phyloP scores from a whole-genome alignment of 31 red algal species.

The Porphyra umbilicalis region DNA sequence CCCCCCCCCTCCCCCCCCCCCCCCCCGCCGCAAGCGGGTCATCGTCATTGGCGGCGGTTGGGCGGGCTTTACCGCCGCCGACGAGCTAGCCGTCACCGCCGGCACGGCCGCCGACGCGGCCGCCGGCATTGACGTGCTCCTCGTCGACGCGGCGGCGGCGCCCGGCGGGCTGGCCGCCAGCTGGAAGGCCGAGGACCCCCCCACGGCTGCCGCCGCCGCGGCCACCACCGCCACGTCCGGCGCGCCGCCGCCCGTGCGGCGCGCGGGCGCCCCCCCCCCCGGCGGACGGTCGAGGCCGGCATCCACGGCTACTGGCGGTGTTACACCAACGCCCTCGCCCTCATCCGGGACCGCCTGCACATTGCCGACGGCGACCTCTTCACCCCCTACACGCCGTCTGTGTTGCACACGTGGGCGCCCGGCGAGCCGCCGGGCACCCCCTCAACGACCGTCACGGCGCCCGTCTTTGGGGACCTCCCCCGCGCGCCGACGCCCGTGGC shows the following conservation, averaged over 20 bases:
- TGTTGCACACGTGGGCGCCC: neutral
- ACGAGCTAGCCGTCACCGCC: constrained; percentile 6
- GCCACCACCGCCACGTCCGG: neutral
- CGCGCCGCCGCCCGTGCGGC: neutral
- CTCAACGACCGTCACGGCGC: neutral
- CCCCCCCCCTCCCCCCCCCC: neutral
- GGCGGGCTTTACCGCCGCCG: constrained; percentile 75
- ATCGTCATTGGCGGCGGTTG: constrained; percentile 82
- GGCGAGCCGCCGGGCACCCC: neutral
- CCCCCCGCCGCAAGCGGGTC: constrained; percentile 29
- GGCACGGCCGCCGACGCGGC: constrained; percentile 3
- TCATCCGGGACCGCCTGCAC: constrained; percentile 44
- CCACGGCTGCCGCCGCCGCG: neutral
- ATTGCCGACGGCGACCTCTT: constrained; percentile 38
- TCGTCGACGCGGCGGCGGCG: constrained; percentile 63
- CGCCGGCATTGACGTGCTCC: constrained; percentile 32
- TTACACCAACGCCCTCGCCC: constrained; percentile 75
- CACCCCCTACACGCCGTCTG: constrained; percentile 54
- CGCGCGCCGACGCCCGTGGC: constrained; percentile 62
- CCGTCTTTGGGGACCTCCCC: constrained; percentile 82
- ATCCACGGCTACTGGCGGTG: constrained; percentile 86
- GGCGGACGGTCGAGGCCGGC: constrained; percentile 69
- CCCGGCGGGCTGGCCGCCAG: constrained; percentile 76
- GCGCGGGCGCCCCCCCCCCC: neutral
- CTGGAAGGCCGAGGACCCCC: constrained; percentile 20